phyloP scores from a whole-genome alignment of 2,329 filamentous ascomycete genomes.

The Truncatella angustata region DNA sequence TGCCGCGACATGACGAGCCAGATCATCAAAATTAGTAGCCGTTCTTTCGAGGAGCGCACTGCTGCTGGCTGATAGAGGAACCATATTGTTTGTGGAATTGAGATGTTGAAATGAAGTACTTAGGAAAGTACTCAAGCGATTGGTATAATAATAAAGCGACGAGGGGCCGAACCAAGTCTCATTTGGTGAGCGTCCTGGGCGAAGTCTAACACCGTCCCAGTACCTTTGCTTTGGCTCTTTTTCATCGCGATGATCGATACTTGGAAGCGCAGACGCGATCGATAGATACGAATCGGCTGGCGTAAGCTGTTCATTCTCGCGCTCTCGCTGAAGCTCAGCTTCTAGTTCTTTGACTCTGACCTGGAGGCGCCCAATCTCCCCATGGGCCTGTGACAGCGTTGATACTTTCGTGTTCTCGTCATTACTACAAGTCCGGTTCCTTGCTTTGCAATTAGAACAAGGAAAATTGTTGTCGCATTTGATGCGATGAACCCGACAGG shows the following conservation, averaged over 20 bases:
- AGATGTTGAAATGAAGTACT: slow-evolving; percentile 29
- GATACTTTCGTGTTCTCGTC: slow-evolving; percentile 12
- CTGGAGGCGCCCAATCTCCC: neutral
- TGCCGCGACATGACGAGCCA: neutral
- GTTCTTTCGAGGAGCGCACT: slow-evolving; percentile 18
- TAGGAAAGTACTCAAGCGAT: slow-evolving; percentile 35
- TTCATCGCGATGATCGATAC: neutral
- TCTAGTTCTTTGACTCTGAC: neutral
- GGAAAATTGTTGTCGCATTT: slow-evolving; percentile 16
- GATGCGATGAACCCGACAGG: slow-evolving; percentile 16
- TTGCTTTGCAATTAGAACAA: slow-evolving; percentile 14
- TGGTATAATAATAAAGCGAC: slow-evolving; percentile 41
- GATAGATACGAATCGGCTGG: too few species aligned
- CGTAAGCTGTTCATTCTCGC: neutral
- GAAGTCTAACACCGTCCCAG: slow-evolving; percentile 36
- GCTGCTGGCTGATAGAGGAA: slow-evolving; percentile 24
- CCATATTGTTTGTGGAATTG: slow-evolving; percentile 27
- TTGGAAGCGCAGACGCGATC: neutral
- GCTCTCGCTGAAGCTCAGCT: slow-evolving; percentile 1
- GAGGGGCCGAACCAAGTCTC: slow-evolving; percentile 40
- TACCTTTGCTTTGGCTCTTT: slow-evolving; percentile 19
- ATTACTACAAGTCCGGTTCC: slow-evolving; percentile 11
- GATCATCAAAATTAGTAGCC: slow-evolving; percentile 14
- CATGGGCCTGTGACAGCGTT: slow-evolving; percentile 7
- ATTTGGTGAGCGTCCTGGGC: slow-evolving; percentile 30